Evolutionary conservation across 2,329 filamentous ascomycete genomes (phyloP), one percentile per base, ranked within the genome.

Genomic region (Fusarium mundagurra): DNA sequence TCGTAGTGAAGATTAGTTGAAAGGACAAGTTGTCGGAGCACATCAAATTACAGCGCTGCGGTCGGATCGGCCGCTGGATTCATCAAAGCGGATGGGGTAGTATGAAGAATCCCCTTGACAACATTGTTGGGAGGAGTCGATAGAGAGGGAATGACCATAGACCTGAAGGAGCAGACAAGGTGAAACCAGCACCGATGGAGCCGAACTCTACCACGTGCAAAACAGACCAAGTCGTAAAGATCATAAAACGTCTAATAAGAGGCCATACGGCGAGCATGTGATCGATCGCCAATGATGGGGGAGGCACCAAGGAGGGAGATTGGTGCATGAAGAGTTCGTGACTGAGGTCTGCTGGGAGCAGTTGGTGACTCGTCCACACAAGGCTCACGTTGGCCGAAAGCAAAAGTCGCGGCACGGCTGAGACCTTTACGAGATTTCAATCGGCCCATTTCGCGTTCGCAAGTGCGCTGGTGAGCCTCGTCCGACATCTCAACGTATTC

Each of bases 401-500:
- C 96, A 86, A 96, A 99, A 3, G 96, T 99, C 83, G 96, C 93
- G 38, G 96, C 95, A 73, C 96, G 91, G 81, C 91, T 90, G 64
- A 99, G 88, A 80, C 96, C 96, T 76, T 93, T 93, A 78, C 95
- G 91, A 81, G 96, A 93, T 83, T 97, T 96, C 78, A 99, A 91
- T 81, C 95, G 95, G 79, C 95, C 94, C 87, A 99, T 92, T 79
- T 97, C 96, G 77, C 94, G 93, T 86, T 99, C 96, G 82, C 96
- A 98, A 48, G 95, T 96, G 79, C 92, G 92, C 78, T 94, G 93
- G 83, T 99, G 95, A 81, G 96, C 94, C 81, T 96, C 93, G 74
- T 93, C 94, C 75, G 92, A 93, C 96, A 99, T 99, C 83, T 96
- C 95, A 67, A 99, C 94, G 81, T 99, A 99, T 81, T 96, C 95